Conservation (phyloP, 805 yeast species). For the Zygosaccharomyces gambellarensis region DNA sequence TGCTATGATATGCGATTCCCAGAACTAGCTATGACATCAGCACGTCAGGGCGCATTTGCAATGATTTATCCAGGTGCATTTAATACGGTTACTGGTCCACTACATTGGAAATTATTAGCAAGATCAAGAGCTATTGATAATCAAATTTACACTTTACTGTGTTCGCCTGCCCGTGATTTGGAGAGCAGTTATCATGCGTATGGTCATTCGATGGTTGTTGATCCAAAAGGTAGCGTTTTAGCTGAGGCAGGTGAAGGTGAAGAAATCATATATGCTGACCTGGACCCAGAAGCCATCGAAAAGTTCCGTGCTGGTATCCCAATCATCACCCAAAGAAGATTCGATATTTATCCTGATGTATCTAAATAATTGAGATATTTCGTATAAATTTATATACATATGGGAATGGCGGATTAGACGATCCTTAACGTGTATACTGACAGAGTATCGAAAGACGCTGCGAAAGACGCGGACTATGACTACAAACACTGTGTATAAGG, state of each 20-base stretch:
- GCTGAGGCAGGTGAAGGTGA: conserved; percentile 78
- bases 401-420: neutral
- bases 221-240: conserved; percentile 55
- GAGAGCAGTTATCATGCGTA: conserved; percentile 55
- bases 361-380: neutral
- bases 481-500: too few species aligned
- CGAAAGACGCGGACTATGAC: too few species aligned
- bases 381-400: too few species aligned
- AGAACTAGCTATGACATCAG: conserved; percentile 66
- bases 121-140: conserved; percentile 72
- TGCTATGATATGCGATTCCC: conserved; percentile 82
- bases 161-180: conserved; percentile 84
- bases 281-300: conserved; percentile 56
- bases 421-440: neutral
- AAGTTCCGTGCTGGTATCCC: conserved; percentile 65
- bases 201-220: conserved; percentile 62
- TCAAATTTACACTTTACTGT: conserved; percentile 64
- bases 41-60: conserved; percentile 63
- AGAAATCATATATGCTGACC: conserved; percentile 66
- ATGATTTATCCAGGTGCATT: conserved; percentile 83
- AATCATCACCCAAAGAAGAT: conserved; percentile 63
- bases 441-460: neutral
- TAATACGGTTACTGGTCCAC: conserved; percentile 78
- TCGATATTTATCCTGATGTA: conserved; percentile 47
- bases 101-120: conserved; percentile 77